Conservation (phyloP, 73 alveolate genomes). For the Paramecium octaurelia region DNA sequence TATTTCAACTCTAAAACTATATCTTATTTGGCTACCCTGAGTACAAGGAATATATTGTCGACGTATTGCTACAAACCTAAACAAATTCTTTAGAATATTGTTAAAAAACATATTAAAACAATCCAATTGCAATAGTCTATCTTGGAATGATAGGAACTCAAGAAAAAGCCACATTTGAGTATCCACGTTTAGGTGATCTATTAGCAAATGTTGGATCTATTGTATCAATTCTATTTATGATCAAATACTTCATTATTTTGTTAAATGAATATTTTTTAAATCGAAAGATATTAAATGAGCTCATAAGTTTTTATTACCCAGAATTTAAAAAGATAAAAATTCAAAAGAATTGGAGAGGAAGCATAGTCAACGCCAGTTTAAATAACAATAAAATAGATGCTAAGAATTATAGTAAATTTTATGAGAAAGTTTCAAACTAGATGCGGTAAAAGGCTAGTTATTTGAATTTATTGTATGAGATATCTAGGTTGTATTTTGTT, state of each 20-base stretch:
- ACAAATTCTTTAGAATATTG: not conserved
- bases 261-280: not conserved
- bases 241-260: not conserved
- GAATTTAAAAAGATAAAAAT: not conserved
- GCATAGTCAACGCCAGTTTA: too few species aligned
- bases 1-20: not conserved
- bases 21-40: not conserved
- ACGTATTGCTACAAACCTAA: not conserved
- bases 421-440: too few species aligned
- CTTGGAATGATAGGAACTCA: not conserved
- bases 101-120: not conserved
- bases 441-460: too few species aligned
- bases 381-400: too few species aligned
- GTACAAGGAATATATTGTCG: not conserved
- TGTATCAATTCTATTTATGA: not conserved
- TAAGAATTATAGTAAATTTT: too few species aligned
- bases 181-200: not conserved
- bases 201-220: slow-evolving; percentile 16
- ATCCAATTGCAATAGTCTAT: not conserved
- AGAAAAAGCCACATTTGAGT: not conserved
- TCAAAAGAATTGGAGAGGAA: too few species aligned
- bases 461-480: too few species aligned
- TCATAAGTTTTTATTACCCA: not conserved
- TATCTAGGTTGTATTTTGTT: too few species aligned
- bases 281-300: not conserved